These are phyloP conservation scores for Rhododendron griersonianum DNA, from an alignment of 148 eudicot genomes.

Conservation along the genomic window DNA sequence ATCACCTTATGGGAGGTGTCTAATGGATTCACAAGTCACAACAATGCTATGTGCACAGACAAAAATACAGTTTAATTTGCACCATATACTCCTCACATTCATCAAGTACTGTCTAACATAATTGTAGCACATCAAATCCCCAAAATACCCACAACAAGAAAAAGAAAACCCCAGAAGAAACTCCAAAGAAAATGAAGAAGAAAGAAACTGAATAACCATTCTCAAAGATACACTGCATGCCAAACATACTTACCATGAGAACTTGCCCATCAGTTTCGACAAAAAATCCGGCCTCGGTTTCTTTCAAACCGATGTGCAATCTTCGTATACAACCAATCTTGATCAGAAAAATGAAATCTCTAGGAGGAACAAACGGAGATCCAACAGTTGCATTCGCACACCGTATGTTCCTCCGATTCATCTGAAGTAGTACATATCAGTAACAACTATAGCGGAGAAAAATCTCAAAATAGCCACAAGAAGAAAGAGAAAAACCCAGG, in stretches of 20 bases:
- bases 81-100: background rate
- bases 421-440: background rate
- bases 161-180: background rate
- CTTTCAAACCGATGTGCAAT: slow-evolving; percentile 60
- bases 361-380: background rate
- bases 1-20: too few relatives aligned
- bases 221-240: background rate
- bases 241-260: background rate
- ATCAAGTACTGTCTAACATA: too few relatives aligned
- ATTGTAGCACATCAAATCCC: background rate
- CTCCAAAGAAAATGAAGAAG: background rate
- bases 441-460: background rate
- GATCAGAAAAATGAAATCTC: background rate
- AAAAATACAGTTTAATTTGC: background rate
- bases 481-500: background rate
- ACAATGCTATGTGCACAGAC: too few relatives aligned
- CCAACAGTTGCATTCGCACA: background rate
- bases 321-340: slow-evolving; percentile 7
- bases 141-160: background rate
- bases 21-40: too few relatives aligned
- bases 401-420: background rate
- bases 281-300: slow-evolving; percentile 24
- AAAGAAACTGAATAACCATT: background rate
- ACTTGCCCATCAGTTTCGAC: background rate
- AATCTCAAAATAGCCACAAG: background rate